phyloP scores from a whole-genome alignment of 75 land plant genomes.

The Selaginella moellendorffii region DNA sequence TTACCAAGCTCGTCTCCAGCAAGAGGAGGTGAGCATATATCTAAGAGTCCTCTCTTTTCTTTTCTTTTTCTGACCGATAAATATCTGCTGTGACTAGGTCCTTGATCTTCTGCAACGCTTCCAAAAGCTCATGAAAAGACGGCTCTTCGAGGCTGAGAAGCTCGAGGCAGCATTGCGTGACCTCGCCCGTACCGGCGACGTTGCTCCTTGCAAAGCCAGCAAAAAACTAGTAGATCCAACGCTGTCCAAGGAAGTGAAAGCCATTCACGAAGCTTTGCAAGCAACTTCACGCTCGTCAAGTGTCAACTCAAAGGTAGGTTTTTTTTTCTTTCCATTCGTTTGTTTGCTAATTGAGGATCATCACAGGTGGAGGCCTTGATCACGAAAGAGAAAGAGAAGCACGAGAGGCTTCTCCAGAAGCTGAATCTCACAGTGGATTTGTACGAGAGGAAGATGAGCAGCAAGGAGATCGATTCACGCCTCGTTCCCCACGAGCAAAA shows the following conservation, averaged over 20 bases:
- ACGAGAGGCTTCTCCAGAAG: slow-evolving; percentile 66
- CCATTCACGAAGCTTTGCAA: slow-evolving; percentile 38
- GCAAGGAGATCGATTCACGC: slow-evolving; percentile 59
- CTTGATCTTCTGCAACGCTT: slow-evolving; percentile 54
- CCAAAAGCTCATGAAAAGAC: slow-evolving; percentile 43
- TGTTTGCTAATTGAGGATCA: not conserved
- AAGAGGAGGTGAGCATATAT: slow-evolving; percentile 71
- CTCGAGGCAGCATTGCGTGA: slow-evolving; percentile 76
- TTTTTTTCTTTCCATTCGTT: not conserved
- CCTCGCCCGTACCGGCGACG: slow-evolving; percentile 81
- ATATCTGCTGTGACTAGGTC: slow-evolving; percentile 25
- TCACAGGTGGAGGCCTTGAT: slow-evolving; percentile 70
- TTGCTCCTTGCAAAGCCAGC: slow-evolving; percentile 66
- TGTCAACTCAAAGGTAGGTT: slow-evolving; percentile 52
- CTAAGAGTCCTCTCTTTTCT: no score
- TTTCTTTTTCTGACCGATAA: not conserved
- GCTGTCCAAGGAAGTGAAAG: slow-evolving; percentile 57
- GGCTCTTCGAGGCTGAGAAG: slow-evolving; percentile 45
- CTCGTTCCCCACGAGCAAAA: slow-evolving; percentile 68
- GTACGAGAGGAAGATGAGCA: slow-evolving; percentile 60
- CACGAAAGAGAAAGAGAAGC: slow-evolving; percentile 77
- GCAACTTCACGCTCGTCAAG: slow-evolving; percentile 41
- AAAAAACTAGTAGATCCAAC: slow-evolving; percentile 60
- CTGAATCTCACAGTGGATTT: slow-evolving; percentile 54
- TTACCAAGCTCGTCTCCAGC: slow-evolving; percentile 69